These are phyloP conservation scores for Colletotrichum viniferum DNA, from an alignment of 2,329 filamentous ascomycete genomes.

Conservation along the genomic window DNA sequence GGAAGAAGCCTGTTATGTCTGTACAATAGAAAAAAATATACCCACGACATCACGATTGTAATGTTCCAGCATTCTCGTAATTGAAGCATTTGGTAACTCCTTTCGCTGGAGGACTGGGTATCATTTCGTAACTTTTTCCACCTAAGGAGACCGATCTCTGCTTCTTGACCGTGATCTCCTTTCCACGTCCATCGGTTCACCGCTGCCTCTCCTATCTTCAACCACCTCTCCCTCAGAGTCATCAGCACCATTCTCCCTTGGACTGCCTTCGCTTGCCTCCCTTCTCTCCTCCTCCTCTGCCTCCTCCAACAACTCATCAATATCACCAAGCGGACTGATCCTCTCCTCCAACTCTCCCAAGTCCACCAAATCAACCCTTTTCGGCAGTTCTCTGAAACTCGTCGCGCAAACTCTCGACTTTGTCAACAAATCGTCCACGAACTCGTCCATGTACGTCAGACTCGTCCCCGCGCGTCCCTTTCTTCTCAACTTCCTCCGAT, in stretches of 20 bases:
- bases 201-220: conserved; percentile 24
- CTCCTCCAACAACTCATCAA: conserved; percentile 73
- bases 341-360: conserved; percentile 85
- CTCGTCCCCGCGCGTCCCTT: conserved; percentile 75
- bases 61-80: neutral
- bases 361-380: conserved; percentile 83
- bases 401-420: conserved; percentile 93
- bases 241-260: conserved; percentile 25
- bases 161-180: conserved; percentile 19
- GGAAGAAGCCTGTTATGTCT: neutral
- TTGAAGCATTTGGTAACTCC: neutral
- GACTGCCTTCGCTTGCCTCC: conserved; percentile 32
- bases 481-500: conserved; percentile 82
- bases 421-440: conserved; percentile 87
- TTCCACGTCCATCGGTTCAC: conserved; percentile 41
- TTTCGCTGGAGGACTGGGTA: neutral
- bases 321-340: conserved; percentile 80
- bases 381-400: conserved; percentile 89
- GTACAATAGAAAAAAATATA: conserved; percentile 13
- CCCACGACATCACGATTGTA: neutral
- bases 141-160: conserved; percentile 1
- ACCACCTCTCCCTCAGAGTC: conserved; percentile 47
- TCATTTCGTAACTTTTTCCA: neutral
- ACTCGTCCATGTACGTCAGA: conserved; percentile 86
- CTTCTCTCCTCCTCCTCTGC: conserved; percentile 52